phyloP scores from a whole-genome alignment of 768 basidiomycete species.

The Imleria badia region DNA sequence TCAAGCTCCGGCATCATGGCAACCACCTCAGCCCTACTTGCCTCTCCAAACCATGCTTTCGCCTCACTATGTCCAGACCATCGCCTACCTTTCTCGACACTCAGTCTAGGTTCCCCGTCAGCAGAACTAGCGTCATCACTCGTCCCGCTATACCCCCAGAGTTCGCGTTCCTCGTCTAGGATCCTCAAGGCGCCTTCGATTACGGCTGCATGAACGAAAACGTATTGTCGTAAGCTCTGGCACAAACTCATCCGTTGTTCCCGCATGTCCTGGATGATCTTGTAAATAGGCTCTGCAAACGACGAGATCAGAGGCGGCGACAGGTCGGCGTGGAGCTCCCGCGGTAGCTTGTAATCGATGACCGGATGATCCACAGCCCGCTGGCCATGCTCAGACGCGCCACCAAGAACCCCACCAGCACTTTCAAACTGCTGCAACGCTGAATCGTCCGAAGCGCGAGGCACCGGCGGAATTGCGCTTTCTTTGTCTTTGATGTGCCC shows the following conservation, averaged over 20 bases:
- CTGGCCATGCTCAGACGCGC: conserved; percentile 8
- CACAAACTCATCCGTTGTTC: conserved; percentile 97
- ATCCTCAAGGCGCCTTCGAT: conserved; percentile 79
- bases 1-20: not conserved
- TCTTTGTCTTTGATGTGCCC: conserved; percentile 2
- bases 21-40: not conserved
- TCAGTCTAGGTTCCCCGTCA: conserved; percentile 8
- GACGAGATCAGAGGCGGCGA: conserved; percentile 62
- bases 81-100: conserved; percentile 12
- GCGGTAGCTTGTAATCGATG: conserved; percentile 62
- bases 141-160: conserved; percentile 26
- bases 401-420: not conserved
- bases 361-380: conserved; percentile 14
- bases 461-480: not conserved
- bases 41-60: conserved; percentile 4
- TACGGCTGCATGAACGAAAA: conserved; percentile 87
- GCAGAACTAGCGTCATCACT: conserved; percentile 23
- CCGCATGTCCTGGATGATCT: conserved; percentile 89
- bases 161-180: conserved; percentile 65
- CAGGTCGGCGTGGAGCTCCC: conserved; percentile 50
- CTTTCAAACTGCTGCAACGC: not conserved
- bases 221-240: conserved; percentile 91
- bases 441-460: not conserved
- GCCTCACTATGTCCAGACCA: conserved; percentile 18
- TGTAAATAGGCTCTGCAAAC: conserved; percentile 74